Evolutionary conservation across 1,139 yeast genomes (phyloP).

Genomic region (Yamadazyma diospyri): DNA sequence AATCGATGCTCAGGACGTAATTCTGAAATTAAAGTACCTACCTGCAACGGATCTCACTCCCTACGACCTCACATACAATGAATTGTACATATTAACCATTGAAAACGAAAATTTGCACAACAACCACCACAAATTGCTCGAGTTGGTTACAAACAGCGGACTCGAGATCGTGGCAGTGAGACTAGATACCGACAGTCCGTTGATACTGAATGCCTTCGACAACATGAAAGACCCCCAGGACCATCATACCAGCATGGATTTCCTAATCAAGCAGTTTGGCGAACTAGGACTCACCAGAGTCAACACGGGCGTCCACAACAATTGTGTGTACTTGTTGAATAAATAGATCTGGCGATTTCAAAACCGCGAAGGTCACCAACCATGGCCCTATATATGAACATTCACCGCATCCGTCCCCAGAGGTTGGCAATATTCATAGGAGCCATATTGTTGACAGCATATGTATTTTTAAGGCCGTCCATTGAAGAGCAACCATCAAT

Average conservation of each 20-base stretch:
- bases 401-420: background rate
- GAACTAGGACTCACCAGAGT: conserved; percentile 29
- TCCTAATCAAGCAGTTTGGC: conserved; percentile 24
- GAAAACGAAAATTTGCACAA: conserved; percentile 20
- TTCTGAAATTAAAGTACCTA: background rate
- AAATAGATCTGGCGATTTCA: background rate
- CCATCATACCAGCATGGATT: conserved; percentile 12
- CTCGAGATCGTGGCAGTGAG: conserved; percentile 30
- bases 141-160: conserved; percentile 9
- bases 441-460: background rate
- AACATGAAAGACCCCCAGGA: background rate
- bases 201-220: conserved; percentile 11
- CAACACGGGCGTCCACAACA: conserved; percentile 18
- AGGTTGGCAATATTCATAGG: background rate
- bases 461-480: conserved; percentile 5
- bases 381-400: background rate
- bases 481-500: background rate
- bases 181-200: conserved; percentile 17
- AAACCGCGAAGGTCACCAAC: too few relatives aligned
- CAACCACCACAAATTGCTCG: conserved; percentile 4
- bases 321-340: conserved; percentile 19
- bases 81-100: conserved; percentile 28
- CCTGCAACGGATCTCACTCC: conserved; percentile 21
- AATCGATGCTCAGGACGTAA: background rate
- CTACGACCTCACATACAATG: conserved; percentile 28